These are phyloP conservation scores for Zizania palustris DNA, from an alignment of 202 grass and related monocot genomes.

Conservation along the genomic window DNA sequence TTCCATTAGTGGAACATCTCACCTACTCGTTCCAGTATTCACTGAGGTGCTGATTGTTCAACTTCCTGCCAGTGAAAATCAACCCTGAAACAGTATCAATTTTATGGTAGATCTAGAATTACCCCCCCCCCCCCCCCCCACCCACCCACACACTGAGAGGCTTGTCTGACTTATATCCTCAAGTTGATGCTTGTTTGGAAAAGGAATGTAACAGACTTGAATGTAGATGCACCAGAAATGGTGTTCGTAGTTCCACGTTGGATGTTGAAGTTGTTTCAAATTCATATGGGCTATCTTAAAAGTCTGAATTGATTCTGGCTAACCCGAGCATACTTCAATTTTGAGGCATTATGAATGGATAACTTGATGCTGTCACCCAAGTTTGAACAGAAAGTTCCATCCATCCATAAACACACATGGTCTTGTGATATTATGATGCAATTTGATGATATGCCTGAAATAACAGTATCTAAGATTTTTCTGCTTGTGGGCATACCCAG, in stretches of 20 bases:
- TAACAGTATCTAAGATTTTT: background rate
- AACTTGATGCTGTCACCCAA: background rate
- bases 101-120: background rate
- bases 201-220: background rate
- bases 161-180: background rate
- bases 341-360: background rate
- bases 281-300: background rate
- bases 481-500: constrained; percentile 35
- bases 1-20: background rate
- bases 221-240: background rate
- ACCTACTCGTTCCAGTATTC: background rate
- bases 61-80: background rate
- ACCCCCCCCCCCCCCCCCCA: no score
- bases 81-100: background rate
- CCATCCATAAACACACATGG: background rate
- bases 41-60: background rate
- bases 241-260: no score
- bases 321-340: background rate
- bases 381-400: background rate
- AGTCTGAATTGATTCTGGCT: background rate
- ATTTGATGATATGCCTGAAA: background rate
- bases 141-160: background rate
- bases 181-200: background rate
- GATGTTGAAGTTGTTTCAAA: background rate
- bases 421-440: background rate